phyloP scores from a whole-genome alignment of 225 moss, liverwort and hornwort genomes.

The Asterella californica region DNA sequence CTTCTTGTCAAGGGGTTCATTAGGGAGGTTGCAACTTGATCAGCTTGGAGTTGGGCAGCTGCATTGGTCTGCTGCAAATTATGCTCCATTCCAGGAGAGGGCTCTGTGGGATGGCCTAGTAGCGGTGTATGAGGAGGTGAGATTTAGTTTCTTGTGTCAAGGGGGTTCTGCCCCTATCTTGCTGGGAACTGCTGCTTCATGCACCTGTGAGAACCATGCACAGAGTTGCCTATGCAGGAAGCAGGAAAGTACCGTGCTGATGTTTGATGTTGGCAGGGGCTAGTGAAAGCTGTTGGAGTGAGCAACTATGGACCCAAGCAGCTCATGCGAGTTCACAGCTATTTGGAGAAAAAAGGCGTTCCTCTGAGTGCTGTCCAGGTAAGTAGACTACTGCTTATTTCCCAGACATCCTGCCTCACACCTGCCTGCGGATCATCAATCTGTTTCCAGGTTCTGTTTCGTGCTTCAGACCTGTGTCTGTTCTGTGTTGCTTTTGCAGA shows the following conservation, averaged over 20 bases:
- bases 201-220: too few species aligned
- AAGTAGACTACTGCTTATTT: neutral
- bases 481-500: slow-evolving; percentile 37
- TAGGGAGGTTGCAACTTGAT: slow-evolving; percentile 76
- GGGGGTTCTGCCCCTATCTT: neutral
- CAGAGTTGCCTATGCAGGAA: neutral
- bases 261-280: slow-evolving; percentile 41
- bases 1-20: slow-evolving; percentile 59
- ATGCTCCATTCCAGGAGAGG: slow-evolving; percentile 92
- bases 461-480: neutral
- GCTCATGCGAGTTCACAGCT: slow-evolving; percentile 75
- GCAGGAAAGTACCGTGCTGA: neutral
- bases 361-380: slow-evolving; percentile 91
- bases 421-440: too few species aligned
- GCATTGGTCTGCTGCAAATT: slow-evolving; percentile 93
- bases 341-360: slow-evolving; percentile 76
- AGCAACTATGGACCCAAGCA: slow-evolving; percentile 98
- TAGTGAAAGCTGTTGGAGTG: slow-evolving; percentile 92
- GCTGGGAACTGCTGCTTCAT: too few species aligned
- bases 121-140: slow-evolving; percentile 83
- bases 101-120: slow-evolving; percentile 94
- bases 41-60: slow-evolving; percentile 94
- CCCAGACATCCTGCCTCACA: neutral
- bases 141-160: neutral
- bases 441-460: neutral